Percentiles rank a stretch among this genome's conserved stretches.
phyloP scores from a whole-genome alignment of 2,329 filamentous ascomycete species.

The Neonectria faginata region DNA sequence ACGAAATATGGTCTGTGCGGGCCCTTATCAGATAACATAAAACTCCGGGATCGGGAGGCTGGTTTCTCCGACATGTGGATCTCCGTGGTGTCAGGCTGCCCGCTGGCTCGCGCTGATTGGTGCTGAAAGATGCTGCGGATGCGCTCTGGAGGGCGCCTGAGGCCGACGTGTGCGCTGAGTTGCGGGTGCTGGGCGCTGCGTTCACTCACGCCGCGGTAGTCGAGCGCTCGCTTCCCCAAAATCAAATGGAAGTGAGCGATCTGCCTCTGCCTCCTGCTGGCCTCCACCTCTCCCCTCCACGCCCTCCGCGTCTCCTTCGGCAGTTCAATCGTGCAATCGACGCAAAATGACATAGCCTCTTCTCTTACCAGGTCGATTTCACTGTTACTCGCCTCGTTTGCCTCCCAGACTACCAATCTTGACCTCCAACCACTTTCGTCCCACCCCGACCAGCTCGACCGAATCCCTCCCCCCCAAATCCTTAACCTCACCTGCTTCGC shows the following conservation, averaged over 20 bases:
- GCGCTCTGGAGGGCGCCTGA: conserved; percentile 31
- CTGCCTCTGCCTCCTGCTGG: conserved; percentile 40
- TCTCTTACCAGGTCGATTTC: conserved; percentile 35
- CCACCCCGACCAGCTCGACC: conserved; percentile 41
- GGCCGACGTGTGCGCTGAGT: conserved; percentile 28
- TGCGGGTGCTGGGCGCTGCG: conserved; percentile 28
- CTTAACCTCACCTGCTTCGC: conserved; percentile 46
- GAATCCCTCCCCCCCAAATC: conserved; percentile 27
- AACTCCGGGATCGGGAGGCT: conserved; percentile 38
- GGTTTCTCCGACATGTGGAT: conserved; percentile 41
- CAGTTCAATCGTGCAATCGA: conserved; percentile 32
- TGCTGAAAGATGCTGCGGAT: conserved; percentile 7
- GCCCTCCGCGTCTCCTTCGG: conserved; percentile 32
- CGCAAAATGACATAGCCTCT: conserved; percentile 43
- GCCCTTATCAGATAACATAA: conserved; percentile 43
- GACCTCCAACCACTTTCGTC: conserved; percentile 38
- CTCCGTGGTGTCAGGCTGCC: background rate
- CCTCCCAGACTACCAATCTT: conserved; percentile 23
- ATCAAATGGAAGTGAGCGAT: conserved; percentile 37
- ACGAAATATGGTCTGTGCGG: conserved; percentile 37
- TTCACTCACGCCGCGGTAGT: conserved; percentile 35
- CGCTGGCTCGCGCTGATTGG: conserved; percentile 20
- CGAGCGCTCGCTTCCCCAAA: conserved; percentile 43
- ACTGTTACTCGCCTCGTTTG: conserved; percentile 36
- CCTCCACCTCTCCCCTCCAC: conserved; percentile 39